These are phyloP conservation scores for Henckelia pumila DNA, from an alignment of 257 asterid species.

Conservation along the genomic window DNA sequence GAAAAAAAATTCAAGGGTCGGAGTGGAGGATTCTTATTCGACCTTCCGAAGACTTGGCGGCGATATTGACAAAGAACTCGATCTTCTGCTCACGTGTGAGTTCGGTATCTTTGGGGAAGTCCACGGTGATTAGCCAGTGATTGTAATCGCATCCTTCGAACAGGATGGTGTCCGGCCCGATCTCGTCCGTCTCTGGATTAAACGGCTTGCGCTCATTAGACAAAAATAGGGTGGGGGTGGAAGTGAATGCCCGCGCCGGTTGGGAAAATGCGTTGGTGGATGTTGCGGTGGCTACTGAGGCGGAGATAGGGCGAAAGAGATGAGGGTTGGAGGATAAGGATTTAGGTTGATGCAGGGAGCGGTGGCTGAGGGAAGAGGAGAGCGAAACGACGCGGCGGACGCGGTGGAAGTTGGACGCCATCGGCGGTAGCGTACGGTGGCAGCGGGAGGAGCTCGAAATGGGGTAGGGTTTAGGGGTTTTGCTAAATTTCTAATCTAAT, in stretches of 20 bases:
- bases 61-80: conserved; percentile 61
- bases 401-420: conserved; percentile 29
- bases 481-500: too few species aligned
- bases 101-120: conserved; percentile 56
- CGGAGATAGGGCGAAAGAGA: conserved; percentile 25
- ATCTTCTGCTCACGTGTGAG: conserved; percentile 66
- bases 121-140: conserved; percentile 89
- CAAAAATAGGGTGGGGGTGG: conserved; percentile 36
- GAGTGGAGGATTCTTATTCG: background rate
- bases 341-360: conserved; percentile 29
- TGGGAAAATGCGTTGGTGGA: conserved; percentile 18
- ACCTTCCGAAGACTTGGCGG: conserved; percentile 93
- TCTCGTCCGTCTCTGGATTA: conserved; percentile 50
- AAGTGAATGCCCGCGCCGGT: conserved; percentile 38
- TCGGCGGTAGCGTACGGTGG: too few species aligned
- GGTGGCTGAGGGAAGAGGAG: conserved; percentile 37
- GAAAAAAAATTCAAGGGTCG: background rate
- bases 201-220: conserved; percentile 36
- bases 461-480: conserved; percentile 34
- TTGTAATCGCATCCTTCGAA: conserved; percentile 98
- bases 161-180: conserved; percentile 75
- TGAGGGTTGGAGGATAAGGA: conserved; percentile 19
- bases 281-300: conserved; percentile 12
- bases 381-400: conserved; percentile 42
- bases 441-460: background rate